Evolutionary conservation across 768 basidiomycete species (phyloP), one percentile per base, ranked within the genome.

Genomic region (Hygrocybe punicea): DNA sequence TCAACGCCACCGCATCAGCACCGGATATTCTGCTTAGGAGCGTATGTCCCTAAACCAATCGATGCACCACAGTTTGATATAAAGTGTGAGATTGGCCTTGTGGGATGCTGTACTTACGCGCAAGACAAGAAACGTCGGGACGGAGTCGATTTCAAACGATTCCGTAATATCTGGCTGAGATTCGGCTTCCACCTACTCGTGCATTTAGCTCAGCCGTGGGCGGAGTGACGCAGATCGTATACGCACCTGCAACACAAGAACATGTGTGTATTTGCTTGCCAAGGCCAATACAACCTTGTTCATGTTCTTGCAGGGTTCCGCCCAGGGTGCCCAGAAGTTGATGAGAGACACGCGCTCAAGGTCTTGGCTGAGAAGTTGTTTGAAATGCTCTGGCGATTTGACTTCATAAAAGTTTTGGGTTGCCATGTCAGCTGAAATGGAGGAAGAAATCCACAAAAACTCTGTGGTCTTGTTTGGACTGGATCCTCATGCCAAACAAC

Each of bases 301-400:
- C 88, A 97, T 96, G 64, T 87, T 81, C 63, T 80, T 80, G 78
- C 95, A 98, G 39, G 94, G 93, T 59, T 84, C 89, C 0, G 93
- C 97, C 92, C 93, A 89, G 71, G 84, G 77, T 42, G 95, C 91
- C 89, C 93, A 95, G 71, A 98, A 99, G 74, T 90, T 92, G 67
- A 97, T 84, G 36, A 96, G 77, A 4, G 94, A 94, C 21, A 96
- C 81, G 19, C 90, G 78, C 17, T 81, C 72, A 34, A 99, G 82
- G 72, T 98, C 95, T 19, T 71, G 66, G 0, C 85, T 86, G 47
- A 98, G 83, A 8, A 91, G 71, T 6, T 74, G 66, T 68, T 91
- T 84, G 73, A 98, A 93, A 50, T 91, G 81, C 1, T 80, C 73
- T 1, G 91, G 71, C 3, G 89, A 89, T 21, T 72, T 67, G 50